Base-by-base conservation (phyloP, 225 moss, liverwort and hornwort species). In the Ulota crispa region DNA sequence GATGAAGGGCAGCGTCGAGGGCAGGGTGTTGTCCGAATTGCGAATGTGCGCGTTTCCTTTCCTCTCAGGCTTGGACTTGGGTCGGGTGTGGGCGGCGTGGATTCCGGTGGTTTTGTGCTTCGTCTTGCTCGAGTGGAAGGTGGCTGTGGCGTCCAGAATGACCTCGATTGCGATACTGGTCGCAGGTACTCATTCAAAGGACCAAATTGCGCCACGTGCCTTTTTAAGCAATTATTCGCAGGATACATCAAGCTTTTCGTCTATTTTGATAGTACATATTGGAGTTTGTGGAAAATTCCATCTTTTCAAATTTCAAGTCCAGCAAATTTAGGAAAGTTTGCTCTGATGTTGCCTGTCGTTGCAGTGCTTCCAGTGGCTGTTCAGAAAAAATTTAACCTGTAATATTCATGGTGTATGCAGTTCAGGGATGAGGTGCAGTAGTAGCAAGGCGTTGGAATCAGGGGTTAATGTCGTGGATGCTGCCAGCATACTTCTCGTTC, bases 401-500 rank as follows among this genome's bases (percentile, higher is more conserved):
- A 23, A 54, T 34, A 11, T 79, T 3, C 26, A 20, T 77, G 75
- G 28, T 81, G 57, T 56, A 36, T 81, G 82, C 92, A 94, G 93
- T 82, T 81, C 66, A 60, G 84, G 81, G 76, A 82, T 68, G 83
- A 80, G 68, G 34, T 79, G 82, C 39, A 62, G 82, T 78, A 70
- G 70, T 57, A 80, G 70, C 62, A 88, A 87, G 78, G 74, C 70
- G n/a, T 78, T 82, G 86, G 86, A 81, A 73, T 80, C 86, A 31
- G 92, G 84, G 77, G 84, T 88, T 65, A 86, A 91, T 76, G 83
- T 98, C 32, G 73, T 92, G 30, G 92, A 95, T 86, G 95, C 98
- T 36, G 94, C 94, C 64, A 91, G 92, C 85, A 85, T 98, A 71
- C 86, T 98, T 63, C 86, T 98, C 42, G 84, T 95, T 30, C 84